Evolutionary conservation across 306 rosid genomes (phyloP).

Genomic region (Medicago ruthenica): DNA sequence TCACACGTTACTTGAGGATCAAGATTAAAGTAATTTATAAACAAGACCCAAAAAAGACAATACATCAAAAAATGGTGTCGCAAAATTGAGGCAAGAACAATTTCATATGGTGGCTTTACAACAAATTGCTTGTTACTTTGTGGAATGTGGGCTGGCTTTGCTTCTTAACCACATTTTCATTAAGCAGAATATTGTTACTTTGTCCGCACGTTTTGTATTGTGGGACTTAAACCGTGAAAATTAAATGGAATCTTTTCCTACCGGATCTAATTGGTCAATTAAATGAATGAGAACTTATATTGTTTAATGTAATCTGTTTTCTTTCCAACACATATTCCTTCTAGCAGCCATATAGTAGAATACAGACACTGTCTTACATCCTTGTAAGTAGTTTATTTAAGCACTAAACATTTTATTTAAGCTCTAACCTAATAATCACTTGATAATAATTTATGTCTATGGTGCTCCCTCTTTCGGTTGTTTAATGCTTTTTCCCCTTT

Average conservation of each 20-base stretch:
- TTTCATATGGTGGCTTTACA: neutral
- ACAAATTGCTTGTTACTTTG: slow-evolving; percentile 23
- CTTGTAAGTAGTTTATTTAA: neutral
- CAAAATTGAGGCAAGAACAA: neutral
- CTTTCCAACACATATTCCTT: slow-evolving; percentile 33
- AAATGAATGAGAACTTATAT: neutral
- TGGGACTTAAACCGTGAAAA: slow-evolving; percentile 34
- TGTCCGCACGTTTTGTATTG: slow-evolving; percentile 53
- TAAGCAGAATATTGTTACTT: slow-evolving; percentile 31
- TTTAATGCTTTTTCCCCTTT: slow-evolving; percentile 7
- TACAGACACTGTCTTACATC: neutral
- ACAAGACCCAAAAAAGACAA: too few species aligned
- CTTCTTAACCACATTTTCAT: slow-evolving; percentile 39
- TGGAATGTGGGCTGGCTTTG: slow-evolving; percentile 36
- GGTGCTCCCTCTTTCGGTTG: neutral
- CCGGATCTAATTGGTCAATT: slow-evolving; percentile 28
- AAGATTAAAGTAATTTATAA: too few species aligned
- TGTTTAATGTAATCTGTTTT: neutral
- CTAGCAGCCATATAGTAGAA: slow-evolving; percentile 15
- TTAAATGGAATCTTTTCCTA: slow-evolving; percentile 40
- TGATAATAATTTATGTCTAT: slow-evolving; percentile 1
- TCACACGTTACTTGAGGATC: too few species aligned
- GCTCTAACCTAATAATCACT: slow-evolving; percentile 5
- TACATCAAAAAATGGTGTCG: neutral
- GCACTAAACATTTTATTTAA: neutral